Evolutionary conservation across 1,139 yeast genomes (phyloP).

Genomic region (Saccharomycopsis crataegensis): DNA sequence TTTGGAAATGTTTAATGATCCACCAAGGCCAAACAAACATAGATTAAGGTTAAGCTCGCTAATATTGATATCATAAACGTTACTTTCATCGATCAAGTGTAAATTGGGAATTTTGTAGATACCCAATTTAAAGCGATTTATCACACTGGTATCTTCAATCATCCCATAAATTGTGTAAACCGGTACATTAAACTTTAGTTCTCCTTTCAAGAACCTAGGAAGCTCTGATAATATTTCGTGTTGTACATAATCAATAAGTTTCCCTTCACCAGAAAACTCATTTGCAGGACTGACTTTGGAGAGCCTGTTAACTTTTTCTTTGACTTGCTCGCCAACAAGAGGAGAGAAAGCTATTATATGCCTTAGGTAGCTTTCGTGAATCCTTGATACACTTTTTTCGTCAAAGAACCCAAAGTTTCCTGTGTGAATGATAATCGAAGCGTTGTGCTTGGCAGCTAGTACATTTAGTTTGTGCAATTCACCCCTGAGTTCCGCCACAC

Average conservation of each 20-base stretch:
- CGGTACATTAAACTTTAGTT: constrained; percentile 44
- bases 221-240: constrained; percentile 41
- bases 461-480: constrained; percentile 40
- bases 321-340: constrained; percentile 40
- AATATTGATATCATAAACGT: constrained; percentile 34
- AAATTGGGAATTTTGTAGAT: constrained; percentile 49
- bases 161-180: constrained; percentile 74
- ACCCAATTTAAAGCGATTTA: constrained; percentile 53
- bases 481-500: constrained; percentile 51
- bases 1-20: constrained; percentile 58
- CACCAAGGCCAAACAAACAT: constrained; percentile 65
- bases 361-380: constrained; percentile 48
- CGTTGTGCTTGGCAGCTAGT: constrained; percentile 38
- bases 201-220: constrained; percentile 44
- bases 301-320: constrained; percentile 40
- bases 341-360: constrained; percentile 68
- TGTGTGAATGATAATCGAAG: constrained; percentile 55
- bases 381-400: constrained; percentile 44
- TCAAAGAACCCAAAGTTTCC: constrained; percentile 81
- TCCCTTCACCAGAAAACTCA: constrained; percentile 31
- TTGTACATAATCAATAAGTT: constrained; percentile 31
- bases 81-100: constrained; percentile 52
- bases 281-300: constrained; percentile 36
- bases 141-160: constrained; percentile 62
- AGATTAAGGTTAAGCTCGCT: constrained; percentile 32